Evolutionary conservation across 108 stramenopile genomes (phyloP), one percentile per base, ranked within the genome.

Genomic region (Nannochloropsis salina): DNA sequence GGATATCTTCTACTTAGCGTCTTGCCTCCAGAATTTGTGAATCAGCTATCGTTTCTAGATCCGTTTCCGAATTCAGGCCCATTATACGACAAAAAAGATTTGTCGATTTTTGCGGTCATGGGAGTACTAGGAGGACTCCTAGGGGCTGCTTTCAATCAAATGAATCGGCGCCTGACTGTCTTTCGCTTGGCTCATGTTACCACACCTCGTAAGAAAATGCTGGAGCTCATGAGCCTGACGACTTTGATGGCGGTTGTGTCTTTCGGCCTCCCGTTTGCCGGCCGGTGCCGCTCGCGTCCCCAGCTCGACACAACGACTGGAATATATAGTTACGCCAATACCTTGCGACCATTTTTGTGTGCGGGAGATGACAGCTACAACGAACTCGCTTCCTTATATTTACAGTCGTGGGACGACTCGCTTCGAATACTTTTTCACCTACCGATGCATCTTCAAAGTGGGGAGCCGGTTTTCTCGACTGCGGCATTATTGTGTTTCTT

Each of bases 31-130:
- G 61, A 74, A n/a, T 74, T 74, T 6, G n/a, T 74, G 15, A 74
- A 74, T 74, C 61, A 74, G 61, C 61, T 74, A 15, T 74, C 61
- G 20, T 74, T 74, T n/a, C 61, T 74, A 0, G 61, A 74, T n/a
- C 61, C 61, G 61, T 74, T 74, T 74, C 61, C 61, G 1, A 74
- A 74, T n/a, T 74, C 61, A 15, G 20, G 61, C n/a, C n/a, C 61
- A n/a, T n/a, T 74, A 15, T 74, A 74, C 61, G 61, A 74, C 2
- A 1, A 74, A n/a, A 4, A 86, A 20, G 86, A 86, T 83, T 61
- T 91, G 18, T n/a, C 86, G 20, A 20, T 91, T 43, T 91, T 91
- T 83, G 88, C 89, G 8, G 51, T 85, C 15, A 90, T 91, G 42
- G 91, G 90, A 1, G 45, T 80, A 41, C 80, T 86, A 22, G 91